These are phyloP conservation scores for Dillenia suffruticosa DNA, from an alignment of 164 flowering plant genomes.

Conservation along the genomic window DNA sequence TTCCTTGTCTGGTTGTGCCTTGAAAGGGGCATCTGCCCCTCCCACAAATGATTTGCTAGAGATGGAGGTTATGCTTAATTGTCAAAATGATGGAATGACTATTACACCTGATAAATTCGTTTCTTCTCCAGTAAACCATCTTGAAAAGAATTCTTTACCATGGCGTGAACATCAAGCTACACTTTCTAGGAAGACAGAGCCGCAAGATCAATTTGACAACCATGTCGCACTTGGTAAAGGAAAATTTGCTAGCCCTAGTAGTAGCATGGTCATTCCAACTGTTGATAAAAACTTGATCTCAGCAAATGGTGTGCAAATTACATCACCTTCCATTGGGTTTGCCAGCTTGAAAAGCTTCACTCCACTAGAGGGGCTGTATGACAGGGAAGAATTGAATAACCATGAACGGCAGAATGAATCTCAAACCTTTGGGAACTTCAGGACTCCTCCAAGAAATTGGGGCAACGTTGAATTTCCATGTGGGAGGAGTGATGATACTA, in stretches of 20 bases:
- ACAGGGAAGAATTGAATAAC: constrained; percentile 5
- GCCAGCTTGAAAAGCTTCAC: not conserved
- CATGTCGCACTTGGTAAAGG: constrained; percentile 7
- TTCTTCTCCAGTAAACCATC: constrained; percentile 24
- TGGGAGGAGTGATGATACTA: constrained; percentile 15
- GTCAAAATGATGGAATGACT: constrained; percentile 10
- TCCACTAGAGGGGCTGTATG: constrained; percentile 8
- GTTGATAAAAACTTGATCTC: constrained; percentile 11
- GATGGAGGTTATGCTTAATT: constrained; percentile 11
- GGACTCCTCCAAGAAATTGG: constrained; percentile 11
- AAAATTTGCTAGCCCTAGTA: constrained; percentile 10
- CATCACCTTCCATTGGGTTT: constrained; percentile 6
- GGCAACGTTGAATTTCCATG: constrained; percentile 10
- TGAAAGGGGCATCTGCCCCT: constrained; percentile 5
- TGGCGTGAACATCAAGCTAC: constrained; percentile 14
- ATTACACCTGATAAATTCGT: constrained; percentile 13
- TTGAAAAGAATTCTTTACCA: constrained; percentile 17
- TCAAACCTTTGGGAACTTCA: constrained; percentile 7
- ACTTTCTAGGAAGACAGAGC: constrained; percentile 14
- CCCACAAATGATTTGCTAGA: constrained; percentile 23
- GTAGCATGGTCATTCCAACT: constrained; percentile 8
- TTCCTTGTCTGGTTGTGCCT: constrained; percentile 10
- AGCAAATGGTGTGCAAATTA: constrained; percentile 5
- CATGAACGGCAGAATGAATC: constrained; percentile 20
- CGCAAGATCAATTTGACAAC: constrained; percentile 10